Base-by-base conservation (phyloP, 345 rosid species). In the Euphorbia pulcherrima region DNA sequence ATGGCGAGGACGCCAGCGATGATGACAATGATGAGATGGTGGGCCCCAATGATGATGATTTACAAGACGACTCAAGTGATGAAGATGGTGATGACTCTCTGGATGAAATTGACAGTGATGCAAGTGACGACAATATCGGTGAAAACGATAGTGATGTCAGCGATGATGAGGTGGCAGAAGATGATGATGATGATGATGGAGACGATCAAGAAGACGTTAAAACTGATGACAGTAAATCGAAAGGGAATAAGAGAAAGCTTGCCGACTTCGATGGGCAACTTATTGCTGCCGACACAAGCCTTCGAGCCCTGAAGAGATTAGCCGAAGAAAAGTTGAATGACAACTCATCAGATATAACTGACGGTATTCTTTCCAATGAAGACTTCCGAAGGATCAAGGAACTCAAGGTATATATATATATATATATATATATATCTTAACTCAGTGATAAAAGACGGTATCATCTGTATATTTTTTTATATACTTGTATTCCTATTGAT, bases 281-380 rank as follows among this genome's bases (percentile, higher is more conserved):
- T 65, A 67, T 81, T 59, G 83, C 87, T 57, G 96, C 84, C 41
- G 92, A 91, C 67, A 75, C 95, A n/a, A 91, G 99, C 80, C 90
- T 94, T 21, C 85, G 96, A 18, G 88, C 96, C 54, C 75, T 94
- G 20, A 94, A 94, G 83, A 89, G 79, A 78, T 81, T 88, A 48
- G 91, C 96, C 39, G 90, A 80, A 75, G 80, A 77, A 46, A 88
- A 84, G 76, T 67, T 62, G 52, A 77, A 80, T 2, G 14, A 29
- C 30, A 67, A 73, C 7, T 67, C 82, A 5, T 75, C 75, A 54
- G 84, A 83, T 57, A 71, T 52, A 59, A 78, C 52, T 23, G 96
- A 91, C 71, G 96, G 92, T 57, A 82, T 94, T 80, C 96, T 91
- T 68, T 94, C 97, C 27, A 90, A 91, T 62, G 99, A 88, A 72